These are phyloP conservation scores for Fusarium sp. DNA, from an alignment of 2,329 filamentous ascomycete species.

Conservation along the genomic window DNA sequence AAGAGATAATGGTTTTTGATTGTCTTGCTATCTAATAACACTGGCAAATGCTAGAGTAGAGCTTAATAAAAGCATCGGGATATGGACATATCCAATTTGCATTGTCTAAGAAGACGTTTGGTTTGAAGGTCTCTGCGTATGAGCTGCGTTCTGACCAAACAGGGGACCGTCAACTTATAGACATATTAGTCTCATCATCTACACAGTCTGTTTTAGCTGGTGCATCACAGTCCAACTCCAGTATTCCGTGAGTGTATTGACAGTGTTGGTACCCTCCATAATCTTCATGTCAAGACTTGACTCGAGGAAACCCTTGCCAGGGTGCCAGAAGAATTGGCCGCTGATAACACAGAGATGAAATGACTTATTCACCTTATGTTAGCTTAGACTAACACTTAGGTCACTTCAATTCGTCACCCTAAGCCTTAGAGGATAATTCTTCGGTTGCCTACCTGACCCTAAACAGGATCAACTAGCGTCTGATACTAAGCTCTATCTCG, in stretches of 20 bases:
- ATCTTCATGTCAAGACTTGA: too few relatives aligned
- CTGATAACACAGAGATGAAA: too few relatives aligned
- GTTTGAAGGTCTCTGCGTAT: not conserved
- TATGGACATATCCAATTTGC: not conserved
- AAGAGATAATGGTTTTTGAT: not conserved
- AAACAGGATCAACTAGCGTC: fast-evolving
- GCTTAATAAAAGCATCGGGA: fast-evolving
- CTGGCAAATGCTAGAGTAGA: not conserved
- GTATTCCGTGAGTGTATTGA: not conserved
- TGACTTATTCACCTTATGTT: not conserved
- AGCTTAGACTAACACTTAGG: not conserved
- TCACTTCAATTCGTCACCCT: not conserved
- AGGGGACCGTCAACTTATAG: fast-evolving
- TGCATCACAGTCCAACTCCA: fast-evolving
- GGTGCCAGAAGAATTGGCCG: too few relatives aligned
- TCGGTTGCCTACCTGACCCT: not conserved
- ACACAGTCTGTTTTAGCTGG: too few relatives aligned
- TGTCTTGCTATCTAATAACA: not conserved
- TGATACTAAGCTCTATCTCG: not conserved
- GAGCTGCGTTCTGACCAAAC: not conserved
- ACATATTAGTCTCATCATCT: fast-evolving
- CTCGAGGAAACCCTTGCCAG: too few relatives aligned
- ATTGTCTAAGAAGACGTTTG: not conserved
- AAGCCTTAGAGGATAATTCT: not conserved
- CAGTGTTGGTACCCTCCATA: too few relatives aligned